Percentiles rank a stretch among this genome's conserved stretches.
phyloP scores from a whole-genome alignment of 805 yeast species.

The Yarrowia sp. region DNA sequence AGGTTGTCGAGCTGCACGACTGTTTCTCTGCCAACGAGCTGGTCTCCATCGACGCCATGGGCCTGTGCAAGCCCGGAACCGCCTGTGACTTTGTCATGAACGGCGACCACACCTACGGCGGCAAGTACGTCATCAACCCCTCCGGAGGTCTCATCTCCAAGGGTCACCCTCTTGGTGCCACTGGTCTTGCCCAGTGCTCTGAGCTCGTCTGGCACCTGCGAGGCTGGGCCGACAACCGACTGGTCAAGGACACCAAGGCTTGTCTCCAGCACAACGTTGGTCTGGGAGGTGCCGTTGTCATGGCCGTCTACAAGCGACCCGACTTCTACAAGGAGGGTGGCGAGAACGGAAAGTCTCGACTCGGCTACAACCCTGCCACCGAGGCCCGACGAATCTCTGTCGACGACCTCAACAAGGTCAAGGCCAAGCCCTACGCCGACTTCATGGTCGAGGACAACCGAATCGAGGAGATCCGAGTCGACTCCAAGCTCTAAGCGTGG shows the following conservation, averaged over 20 bases:
- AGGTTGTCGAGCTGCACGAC: constrained; percentile 46
- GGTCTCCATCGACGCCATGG: constrained; percentile 44
- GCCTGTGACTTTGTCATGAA: constrained; percentile 44
- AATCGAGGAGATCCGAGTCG: constrained; percentile 37
- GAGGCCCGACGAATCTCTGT: constrained; percentile 42
- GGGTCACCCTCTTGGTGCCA: constrained; percentile 47
- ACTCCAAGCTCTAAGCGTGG: constrained; percentile 35
- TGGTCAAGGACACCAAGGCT: constrained; percentile 43
- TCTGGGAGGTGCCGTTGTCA: constrained; percentile 46
- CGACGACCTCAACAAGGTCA: constrained; percentile 40
- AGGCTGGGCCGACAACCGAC: constrained; percentile 46
- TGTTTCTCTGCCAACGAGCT: constrained; percentile 47
- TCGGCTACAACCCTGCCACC: constrained; percentile 46
- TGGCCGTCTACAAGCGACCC: constrained; percentile 44
- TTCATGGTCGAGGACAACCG: constrained; percentile 41
- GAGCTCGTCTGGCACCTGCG: constrained; percentile 46
- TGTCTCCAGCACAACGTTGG: constrained; percentile 46
- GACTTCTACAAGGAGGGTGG: constrained; percentile 34
- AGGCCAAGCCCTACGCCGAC: constrained; percentile 37
- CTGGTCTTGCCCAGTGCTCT: constrained; percentile 46
- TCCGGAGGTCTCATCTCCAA: constrained; percentile 46
- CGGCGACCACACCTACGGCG: constrained; percentile 45
- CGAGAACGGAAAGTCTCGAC: constrained; percentile 43
- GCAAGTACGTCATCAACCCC: constrained; percentile 45
- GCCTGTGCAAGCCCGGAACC: constrained; percentile 44